Percentiles rank a stretch among this genome's conserved stretches.
phyloP scores from a whole-genome alignment of 2,329 filamentous ascomycete genomes.

The Aphanocladium album region DNA sequence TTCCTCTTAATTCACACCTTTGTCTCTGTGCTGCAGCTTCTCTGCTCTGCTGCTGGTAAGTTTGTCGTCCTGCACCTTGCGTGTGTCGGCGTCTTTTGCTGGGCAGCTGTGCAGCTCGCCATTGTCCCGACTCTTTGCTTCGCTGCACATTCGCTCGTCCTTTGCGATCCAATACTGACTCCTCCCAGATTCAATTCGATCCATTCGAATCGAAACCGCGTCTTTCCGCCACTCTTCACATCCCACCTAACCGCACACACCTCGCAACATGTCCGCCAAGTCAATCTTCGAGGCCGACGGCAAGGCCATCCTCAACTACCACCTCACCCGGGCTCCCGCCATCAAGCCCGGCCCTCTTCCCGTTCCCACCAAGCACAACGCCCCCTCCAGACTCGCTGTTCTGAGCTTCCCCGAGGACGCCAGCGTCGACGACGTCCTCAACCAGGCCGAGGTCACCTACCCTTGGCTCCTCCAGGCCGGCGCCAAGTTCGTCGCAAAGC shows the following conservation, averaged over 20 bases:
- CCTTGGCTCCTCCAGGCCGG: constrained; percentile 84
- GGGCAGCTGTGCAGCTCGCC: not conserved
- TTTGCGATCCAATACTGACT: constrained; percentile 10
- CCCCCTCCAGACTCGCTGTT: constrained; percentile 82
- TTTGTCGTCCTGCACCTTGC: not conserved
- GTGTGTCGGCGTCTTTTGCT: not conserved
- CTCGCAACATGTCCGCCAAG: constrained; percentile 59
- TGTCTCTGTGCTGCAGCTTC: not conserved
- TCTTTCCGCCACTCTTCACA: constrained; percentile 16
- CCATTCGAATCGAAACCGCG: not conserved
- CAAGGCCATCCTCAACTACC: constrained; percentile 99
- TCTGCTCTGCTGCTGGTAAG: not conserved
- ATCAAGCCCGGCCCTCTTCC: constrained; percentile 98
- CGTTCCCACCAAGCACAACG: constrained; percentile 78
- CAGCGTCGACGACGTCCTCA: constrained; percentile 75
- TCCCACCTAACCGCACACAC: constrained; percentile 21
- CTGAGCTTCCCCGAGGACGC: constrained; percentile 90
- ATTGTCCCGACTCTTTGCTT: not conserved
- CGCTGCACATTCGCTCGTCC: not conserved
- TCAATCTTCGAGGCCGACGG: constrained; percentile 98
- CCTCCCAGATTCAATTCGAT: not conserved
- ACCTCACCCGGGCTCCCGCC: constrained; percentile 92
- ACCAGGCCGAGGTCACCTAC: constrained; percentile 94
- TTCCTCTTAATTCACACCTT: not conserved
- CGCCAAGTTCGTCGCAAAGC: constrained; percentile 96